A percentile compares a stretch with the other conserved stretches of the same genome.
Conservation (phyloP, 257 asterid genomes). For the Solanum sitiens region DNA sequence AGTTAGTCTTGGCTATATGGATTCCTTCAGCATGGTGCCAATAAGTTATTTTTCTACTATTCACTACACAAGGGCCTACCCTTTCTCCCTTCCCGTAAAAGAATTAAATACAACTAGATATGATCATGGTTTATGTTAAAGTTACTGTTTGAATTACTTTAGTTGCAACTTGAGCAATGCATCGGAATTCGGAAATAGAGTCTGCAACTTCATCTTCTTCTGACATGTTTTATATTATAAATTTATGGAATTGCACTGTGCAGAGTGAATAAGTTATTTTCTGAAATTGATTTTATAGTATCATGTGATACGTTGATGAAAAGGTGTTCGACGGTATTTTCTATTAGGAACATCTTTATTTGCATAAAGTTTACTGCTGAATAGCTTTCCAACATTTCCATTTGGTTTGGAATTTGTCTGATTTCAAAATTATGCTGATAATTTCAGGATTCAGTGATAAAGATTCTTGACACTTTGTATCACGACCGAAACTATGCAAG, state of each 20-base stretch:
- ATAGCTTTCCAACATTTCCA: neutral
- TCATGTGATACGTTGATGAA: neutral
- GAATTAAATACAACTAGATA: neutral
- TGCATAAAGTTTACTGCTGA: neutral
- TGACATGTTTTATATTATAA: neutral
- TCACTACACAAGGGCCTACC: neutral
- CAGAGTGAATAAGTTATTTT: neutral
- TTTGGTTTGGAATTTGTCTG: neutral
- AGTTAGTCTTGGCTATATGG: neutral
- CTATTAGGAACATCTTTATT: neutral
- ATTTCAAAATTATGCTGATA: neutral
- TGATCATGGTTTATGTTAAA: neutral
- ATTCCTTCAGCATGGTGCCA: neutral
- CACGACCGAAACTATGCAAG: conserved; percentile 79
- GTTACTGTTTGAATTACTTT: neutral
- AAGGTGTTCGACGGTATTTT: neutral
- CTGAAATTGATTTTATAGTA: neutral
- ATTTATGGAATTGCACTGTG: neutral
- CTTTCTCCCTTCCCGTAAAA: neutral
- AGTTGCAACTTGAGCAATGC: neutral
- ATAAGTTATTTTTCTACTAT: neutral
- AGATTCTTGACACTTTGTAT: conserved; percentile 77
- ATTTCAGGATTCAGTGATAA: conserved; percentile 84
- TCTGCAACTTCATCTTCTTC: neutral
- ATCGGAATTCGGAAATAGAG: neutral